A percentile compares a stretch with the other conserved stretches of the same genome.
These are phyloP conservation scores for Neospermospora avenae DNA, from an alignment of 2,329 filamentous ascomycete species.

Conservation along the genomic window DNA sequence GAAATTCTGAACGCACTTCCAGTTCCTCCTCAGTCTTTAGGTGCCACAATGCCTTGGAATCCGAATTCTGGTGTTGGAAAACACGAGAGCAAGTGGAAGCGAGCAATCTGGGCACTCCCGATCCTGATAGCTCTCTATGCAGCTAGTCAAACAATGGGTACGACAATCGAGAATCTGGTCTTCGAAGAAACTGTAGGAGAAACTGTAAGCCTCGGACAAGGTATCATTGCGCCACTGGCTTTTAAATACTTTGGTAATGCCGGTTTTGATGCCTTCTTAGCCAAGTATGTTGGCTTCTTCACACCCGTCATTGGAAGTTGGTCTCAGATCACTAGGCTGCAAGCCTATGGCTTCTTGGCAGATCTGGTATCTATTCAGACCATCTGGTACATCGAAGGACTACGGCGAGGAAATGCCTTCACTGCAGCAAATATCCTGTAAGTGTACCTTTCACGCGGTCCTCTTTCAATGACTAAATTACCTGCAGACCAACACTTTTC, in stretches of 20 bases:
- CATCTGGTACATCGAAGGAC: constrained; percentile 33
- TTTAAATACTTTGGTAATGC: constrained; percentile 17
- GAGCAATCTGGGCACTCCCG: constrained; percentile 27
- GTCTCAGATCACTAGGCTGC: constrained; percentile 21
- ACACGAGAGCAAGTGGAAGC: constrained; percentile 26
- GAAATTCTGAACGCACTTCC: constrained; percentile 33
- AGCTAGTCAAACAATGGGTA: constrained; percentile 19
- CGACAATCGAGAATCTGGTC: neutral
- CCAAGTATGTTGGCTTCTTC: constrained; percentile 24
- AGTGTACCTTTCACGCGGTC: neutral
- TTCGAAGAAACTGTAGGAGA: neutral
- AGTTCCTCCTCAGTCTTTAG: constrained; percentile 23
- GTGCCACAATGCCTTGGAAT: constrained; percentile 33
- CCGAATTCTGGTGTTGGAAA: constrained; percentile 28
- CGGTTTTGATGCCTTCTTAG: constrained; percentile 22
- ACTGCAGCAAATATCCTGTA: constrained; percentile 28
- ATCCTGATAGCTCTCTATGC: constrained; percentile 18
- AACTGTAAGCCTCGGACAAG: neutral
- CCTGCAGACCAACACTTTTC: constrained; percentile 22
- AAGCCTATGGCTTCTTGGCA: constrained; percentile 27
- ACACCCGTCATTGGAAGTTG: constrained; percentile 21
- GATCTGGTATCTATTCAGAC: constrained; percentile 32
- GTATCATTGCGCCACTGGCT: neutral
- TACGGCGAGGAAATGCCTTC: constrained; percentile 31
- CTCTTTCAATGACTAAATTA: neutral